These are phyloP conservation scores for Linnemannia schmuckeri DNA, from an alignment of 192 early-diverging fungal species.

Conservation along the genomic window DNA sequence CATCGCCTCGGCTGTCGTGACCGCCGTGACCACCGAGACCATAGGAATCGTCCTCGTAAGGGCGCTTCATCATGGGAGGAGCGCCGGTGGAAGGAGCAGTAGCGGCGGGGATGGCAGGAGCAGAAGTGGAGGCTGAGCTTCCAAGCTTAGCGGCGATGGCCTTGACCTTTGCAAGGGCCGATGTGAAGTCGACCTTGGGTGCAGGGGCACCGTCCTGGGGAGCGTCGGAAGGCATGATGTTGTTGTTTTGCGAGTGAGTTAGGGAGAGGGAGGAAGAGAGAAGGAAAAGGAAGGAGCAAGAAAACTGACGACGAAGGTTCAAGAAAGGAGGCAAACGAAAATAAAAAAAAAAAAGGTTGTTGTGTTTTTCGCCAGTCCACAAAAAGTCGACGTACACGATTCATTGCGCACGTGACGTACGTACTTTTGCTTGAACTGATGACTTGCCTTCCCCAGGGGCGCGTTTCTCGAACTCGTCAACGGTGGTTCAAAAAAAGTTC, in stretches of 20 bases:
- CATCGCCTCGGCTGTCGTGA: conserved; percentile 36
- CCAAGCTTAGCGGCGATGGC: conserved; percentile 81
- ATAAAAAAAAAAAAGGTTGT: background rate
- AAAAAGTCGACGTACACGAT: background rate
- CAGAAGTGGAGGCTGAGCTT: conserved; percentile 51
- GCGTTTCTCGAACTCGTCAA: background rate
- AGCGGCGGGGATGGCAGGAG: conserved; percentile 26
- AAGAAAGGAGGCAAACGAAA: background rate
- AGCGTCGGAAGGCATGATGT: conserved; percentile 58
- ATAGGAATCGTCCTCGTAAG: conserved; percentile 42
- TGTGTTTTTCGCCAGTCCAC: background rate
- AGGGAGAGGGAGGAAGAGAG: background rate
- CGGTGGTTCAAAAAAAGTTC: background rate
- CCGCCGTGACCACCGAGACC: conserved; percentile 5
- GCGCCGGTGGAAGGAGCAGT: conserved; percentile 42
- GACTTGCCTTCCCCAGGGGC: background rate
- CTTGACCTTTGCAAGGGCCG: conserved; percentile 80
- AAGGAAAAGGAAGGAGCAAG: background rate
- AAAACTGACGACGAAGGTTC: background rate
- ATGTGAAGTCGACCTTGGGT: conserved; percentile 69
- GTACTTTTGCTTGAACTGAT: background rate
- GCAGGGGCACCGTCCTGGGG: conserved; percentile 54
- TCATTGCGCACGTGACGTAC: background rate
- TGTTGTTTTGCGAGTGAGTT: background rate
- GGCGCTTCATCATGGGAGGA: conserved; percentile 30